Evolutionary conservation across 768 basidiomycete species (phyloP).

Genomic region (Leccinum barrowsii): DNA sequence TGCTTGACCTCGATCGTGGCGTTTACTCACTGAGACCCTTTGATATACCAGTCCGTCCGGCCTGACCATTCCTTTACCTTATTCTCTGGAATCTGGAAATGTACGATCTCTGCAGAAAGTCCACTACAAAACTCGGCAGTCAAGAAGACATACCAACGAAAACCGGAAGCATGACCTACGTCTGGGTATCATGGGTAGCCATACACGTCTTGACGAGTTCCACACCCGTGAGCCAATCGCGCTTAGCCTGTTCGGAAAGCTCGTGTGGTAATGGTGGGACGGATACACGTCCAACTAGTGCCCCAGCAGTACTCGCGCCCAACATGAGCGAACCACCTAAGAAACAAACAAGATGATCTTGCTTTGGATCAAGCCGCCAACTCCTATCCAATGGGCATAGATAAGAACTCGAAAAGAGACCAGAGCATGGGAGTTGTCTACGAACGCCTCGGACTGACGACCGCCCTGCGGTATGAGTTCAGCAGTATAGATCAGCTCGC

Average conservation of each 20-base stretch:
- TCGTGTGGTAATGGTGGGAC: slow-evolving; percentile 64
- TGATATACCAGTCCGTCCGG: slow-evolving; percentile 84
- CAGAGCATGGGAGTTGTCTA: neutral
- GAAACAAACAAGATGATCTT: slow-evolving; percentile 97
- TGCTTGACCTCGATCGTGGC: neutral
- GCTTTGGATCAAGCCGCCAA: slow-evolving; percentile 81
- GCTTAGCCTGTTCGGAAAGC: slow-evolving; percentile 55
- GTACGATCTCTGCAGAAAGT: slow-evolving; percentile 84
- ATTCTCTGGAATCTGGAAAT: slow-evolving; percentile 70
- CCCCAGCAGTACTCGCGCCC: slow-evolving; percentile 71
- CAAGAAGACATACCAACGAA: neutral
- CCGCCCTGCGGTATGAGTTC: slow-evolving; percentile 67
- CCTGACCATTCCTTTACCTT: slow-evolving; percentile 41
- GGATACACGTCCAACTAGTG: slow-evolving; percentile 50
- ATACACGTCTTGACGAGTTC: slow-evolving; percentile 88
- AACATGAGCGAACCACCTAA: slow-evolving; percentile 89
- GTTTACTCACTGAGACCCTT: slow-evolving; percentile 58
- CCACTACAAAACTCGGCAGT: slow-evolving; percentile 45
- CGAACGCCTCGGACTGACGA: slow-evolving; percentile 34
- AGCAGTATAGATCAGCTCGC: slow-evolving; percentile 70
- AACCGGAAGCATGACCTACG: slow-evolving; percentile 45
- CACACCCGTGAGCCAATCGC: slow-evolving; percentile 80
- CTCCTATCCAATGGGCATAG: slow-evolving; percentile 36
- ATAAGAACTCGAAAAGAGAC: slow-evolving; percentile 7
- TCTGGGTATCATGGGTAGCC: slow-evolving; percentile 77